These are phyloP conservation scores for Lachancea fermentati DNA, from an alignment of 805 yeast genomes.

Conservation along the genomic window DNA sequence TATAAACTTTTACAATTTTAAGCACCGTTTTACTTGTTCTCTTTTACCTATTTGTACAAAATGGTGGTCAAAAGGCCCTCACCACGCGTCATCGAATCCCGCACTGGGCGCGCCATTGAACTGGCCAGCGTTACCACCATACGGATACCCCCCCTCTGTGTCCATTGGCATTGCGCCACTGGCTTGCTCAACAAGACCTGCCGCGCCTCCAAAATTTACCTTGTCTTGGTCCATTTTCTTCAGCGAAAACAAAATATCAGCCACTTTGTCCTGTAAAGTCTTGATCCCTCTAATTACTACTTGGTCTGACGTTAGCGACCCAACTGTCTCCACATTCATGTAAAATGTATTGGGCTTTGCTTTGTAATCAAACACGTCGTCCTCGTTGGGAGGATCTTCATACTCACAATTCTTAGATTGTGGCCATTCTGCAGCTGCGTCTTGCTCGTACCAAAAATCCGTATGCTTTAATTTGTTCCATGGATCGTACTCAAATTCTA, in stretches of 20 bases:
- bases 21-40: background rate
- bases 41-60: background rate
- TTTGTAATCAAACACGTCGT: conserved; percentile 75
- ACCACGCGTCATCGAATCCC: conserved; percentile 34
- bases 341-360: conserved; percentile 82
- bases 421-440: conserved; percentile 92
- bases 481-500: conserved; percentile 98
- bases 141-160: conserved; percentile 28
- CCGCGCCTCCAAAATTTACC: conserved; percentile 37
- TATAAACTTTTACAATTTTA: background rate
- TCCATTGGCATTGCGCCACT: conserved; percentile 34
- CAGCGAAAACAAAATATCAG: conserved; percentile 74
- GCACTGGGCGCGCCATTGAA: conserved; percentile 24
- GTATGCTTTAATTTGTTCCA: conserved; percentile 97
- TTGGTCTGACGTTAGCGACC: conserved; percentile 81
- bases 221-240: conserved; percentile 40
- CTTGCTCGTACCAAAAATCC: conserved; percentile 92
- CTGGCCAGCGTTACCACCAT: conserved; percentile 26
- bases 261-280: conserved; percentile 84
- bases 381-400: conserved; percentile 92
- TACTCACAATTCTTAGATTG: conserved; percentile 79
- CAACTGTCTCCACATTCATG: conserved; percentile 88
- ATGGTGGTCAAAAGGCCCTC: conserved; percentile 1
- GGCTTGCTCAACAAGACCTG: conserved; percentile 34
- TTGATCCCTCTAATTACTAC: conserved; percentile 81